phyloP scores from a whole-genome alignment of 306 rosid genomes.

The Lithocarpus polystachyus region DNA sequence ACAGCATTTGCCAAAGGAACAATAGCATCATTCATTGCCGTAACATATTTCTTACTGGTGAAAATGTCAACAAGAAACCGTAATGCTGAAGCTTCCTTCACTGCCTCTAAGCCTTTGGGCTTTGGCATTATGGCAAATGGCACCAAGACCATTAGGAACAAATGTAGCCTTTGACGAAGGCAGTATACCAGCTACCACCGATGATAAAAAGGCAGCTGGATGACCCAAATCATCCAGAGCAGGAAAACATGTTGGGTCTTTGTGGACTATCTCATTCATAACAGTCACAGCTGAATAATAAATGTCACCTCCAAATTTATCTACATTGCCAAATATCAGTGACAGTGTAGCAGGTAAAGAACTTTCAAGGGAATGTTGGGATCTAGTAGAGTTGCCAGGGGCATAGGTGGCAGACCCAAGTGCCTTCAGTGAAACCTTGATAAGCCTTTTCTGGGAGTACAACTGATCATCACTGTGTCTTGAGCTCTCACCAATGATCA shows the following conservation, averaged over 20 bases:
- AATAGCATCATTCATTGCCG: conserved; percentile 88
- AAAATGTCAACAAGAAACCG: conserved; percentile 82
- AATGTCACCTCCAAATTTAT: too few species aligned
- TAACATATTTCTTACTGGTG: conserved; percentile 74
- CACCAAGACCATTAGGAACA: conserved; percentile 93
- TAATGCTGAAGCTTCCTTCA: conserved; percentile 64
- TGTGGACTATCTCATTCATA: conserved; percentile 96
- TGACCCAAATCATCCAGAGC: conserved; percentile 89
- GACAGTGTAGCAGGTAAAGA: too few species aligned
- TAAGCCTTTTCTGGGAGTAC: too few species aligned
- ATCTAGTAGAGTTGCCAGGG: too few species aligned
- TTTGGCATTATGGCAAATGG: conserved; percentile 87
- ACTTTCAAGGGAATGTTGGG: too few species aligned
- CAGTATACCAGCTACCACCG: conserved; percentile 72
- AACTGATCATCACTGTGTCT: too few species aligned
- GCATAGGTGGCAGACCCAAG: too few species aligned
- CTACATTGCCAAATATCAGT: too few species aligned
- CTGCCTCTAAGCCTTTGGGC: conserved; percentile 91
- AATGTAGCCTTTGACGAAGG: conserved; percentile 93
- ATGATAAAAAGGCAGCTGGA: conserved; percentile 84
- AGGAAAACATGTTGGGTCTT: conserved; percentile 85
- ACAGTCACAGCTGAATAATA: conserved; percentile 95
- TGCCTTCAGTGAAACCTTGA: too few species aligned
- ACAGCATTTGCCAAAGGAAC: conserved; percentile 91
- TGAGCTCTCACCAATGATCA: too few species aligned